Evolutionary conservation across 371 early-diverging fungal species (phyloP).

Genomic region (Mortierella sp.): DNA sequence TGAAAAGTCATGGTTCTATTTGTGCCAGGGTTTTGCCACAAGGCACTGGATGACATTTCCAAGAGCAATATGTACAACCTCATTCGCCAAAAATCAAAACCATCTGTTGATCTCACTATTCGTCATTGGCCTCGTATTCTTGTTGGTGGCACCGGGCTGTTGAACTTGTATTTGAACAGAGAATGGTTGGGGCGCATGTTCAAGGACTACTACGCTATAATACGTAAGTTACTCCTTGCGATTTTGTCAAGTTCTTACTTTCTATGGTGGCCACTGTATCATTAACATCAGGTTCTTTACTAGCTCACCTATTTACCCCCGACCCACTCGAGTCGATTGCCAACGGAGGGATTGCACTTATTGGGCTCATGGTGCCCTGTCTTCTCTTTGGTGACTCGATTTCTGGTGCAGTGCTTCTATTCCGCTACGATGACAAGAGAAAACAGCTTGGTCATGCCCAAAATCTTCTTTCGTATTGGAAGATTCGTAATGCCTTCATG

Average conservation of each 20-base stretch:
- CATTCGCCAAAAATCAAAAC: neutral
- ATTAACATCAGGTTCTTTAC: neutral
- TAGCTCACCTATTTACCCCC: neutral
- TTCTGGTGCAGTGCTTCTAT: neutral
- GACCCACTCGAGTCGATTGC: neutral
- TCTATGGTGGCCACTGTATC: neutral
- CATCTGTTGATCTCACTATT: neutral
- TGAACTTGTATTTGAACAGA: neutral
- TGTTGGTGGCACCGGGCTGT: neutral
- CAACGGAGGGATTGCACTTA: neutral
- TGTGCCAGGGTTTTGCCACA: neutral
- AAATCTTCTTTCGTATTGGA: neutral
- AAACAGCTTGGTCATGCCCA: neutral
- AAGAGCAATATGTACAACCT: neutral
- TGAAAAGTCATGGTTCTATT: neutral
- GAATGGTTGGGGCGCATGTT: neutral
- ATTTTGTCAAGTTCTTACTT: neutral
- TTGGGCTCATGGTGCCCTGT: neutral
- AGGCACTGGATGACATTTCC: neutral
- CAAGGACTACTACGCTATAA: neutral
- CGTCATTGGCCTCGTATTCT: neutral
- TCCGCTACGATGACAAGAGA: neutral
- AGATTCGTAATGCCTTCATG: neutral
- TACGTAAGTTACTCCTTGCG: neutral
- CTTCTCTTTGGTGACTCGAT: neutral